These are phyloP conservation scores for Phascolomyces articulosus DNA, from an alignment of 371 early-diverging fungal species.

Conservation along the genomic window DNA sequence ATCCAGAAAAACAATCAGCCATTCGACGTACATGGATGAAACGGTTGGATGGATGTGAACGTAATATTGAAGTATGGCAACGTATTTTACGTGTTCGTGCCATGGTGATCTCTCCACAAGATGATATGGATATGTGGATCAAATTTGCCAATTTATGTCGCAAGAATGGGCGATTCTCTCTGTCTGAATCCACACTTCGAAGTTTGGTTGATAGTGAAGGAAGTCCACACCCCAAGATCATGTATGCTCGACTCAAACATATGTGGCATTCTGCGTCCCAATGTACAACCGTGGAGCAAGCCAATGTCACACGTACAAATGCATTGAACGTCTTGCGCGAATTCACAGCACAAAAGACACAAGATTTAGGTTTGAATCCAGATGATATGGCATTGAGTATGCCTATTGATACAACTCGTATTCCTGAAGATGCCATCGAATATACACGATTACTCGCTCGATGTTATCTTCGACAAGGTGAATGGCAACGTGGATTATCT, in stretches of 20 bases:
- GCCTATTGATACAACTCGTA: conserved; percentile 54
- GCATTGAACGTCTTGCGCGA: conserved; percentile 66
- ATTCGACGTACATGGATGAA: conserved; percentile 92
- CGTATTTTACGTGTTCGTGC: conserved; percentile 88
- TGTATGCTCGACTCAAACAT: conserved; percentile 94
- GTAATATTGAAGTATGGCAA: conserved; percentile 97
- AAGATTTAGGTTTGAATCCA: conserved; percentile 60
- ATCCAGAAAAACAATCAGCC: conserved; percentile 76
- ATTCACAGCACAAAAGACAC: conserved; percentile 64
- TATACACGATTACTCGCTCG: conserved; percentile 78
- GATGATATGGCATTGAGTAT: conserved; percentile 60
- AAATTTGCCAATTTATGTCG: conserved; percentile 95
- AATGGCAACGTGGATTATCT: conserved; percentile 87
- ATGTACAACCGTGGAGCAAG: conserved; percentile 34
- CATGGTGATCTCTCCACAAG: conserved; percentile 87
- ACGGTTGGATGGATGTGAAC: conserved; percentile 86
- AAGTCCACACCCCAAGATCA: conserved; percentile 75
- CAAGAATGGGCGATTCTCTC: conserved; percentile 83
- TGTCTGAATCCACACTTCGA: conserved; percentile 82
- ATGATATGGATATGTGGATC: conserved; percentile 95
- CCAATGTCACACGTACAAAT: conserved; percentile 57
- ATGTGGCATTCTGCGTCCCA: conserved; percentile 85
- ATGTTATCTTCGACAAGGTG: conserved; percentile 91
- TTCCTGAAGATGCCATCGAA: conserved; percentile 54
- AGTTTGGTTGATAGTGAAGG: conserved; percentile 52